Conservation (phyloP, 129 eudicot genomes). For the Oenanthe sinensis region DNA sequence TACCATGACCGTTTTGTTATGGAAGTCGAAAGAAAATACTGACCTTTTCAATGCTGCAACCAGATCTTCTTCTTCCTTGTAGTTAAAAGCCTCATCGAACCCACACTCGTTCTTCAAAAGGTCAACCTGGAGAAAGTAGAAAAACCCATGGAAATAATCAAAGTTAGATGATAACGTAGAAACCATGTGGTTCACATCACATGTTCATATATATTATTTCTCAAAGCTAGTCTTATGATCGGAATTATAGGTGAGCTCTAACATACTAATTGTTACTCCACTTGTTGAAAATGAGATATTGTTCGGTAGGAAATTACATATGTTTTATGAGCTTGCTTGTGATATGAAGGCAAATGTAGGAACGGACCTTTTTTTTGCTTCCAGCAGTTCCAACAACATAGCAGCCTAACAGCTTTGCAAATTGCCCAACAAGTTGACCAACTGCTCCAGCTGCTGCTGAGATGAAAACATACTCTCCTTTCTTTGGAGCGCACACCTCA, state of each 20-base stretch:
- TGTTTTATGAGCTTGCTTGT: neutral
- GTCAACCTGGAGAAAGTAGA: slow-evolving; percentile 30
- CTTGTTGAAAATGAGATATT: neutral
- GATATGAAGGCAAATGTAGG: neutral
- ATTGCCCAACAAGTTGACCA: slow-evolving; percentile 58
- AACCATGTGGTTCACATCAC: too few species aligned
- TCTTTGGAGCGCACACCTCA: slow-evolving; percentile 40
- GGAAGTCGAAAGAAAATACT: neutral
- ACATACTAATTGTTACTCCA: neutral
- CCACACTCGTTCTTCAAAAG: slow-evolving; percentile 27
- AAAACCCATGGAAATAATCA: neutral
- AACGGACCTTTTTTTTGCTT: slow-evolving; percentile 40
- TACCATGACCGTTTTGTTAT: too few species aligned
- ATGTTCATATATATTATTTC: neutral
- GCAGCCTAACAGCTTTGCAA: slow-evolving; percentile 46
- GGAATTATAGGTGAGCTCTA: neutral
- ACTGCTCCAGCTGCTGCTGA: slow-evolving; percentile 54
- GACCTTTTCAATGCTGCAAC: slow-evolving; percentile 44
- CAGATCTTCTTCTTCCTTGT: slow-evolving; percentile 48
- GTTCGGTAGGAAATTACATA: neutral
- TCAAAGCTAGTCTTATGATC: neutral
- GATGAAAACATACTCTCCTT: slow-evolving; percentile 43
- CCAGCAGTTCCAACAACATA: slow-evolving; percentile 66
- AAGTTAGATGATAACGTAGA: too few species aligned
- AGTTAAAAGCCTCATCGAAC: slow-evolving; percentile 46